Evolutionary conservation across 768 basidiomycete genomes (phyloP).

Genomic region (Boletus insuetus): DNA sequence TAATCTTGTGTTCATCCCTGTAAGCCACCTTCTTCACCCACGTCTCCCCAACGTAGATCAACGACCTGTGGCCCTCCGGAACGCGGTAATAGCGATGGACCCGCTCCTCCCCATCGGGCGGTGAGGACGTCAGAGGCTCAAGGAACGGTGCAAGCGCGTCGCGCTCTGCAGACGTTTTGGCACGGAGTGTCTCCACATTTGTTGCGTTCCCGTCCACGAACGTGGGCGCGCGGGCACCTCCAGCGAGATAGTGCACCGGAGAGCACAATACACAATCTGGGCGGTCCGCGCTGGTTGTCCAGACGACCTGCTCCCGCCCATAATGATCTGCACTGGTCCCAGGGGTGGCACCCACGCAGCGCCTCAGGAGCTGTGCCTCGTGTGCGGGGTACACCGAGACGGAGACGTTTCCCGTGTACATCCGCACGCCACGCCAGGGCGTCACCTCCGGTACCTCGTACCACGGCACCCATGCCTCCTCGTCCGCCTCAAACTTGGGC

Average conservation of each 20-base stretch:
- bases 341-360: background rate
- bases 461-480: background rate
- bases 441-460: background rate
- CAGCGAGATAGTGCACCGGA: background rate
- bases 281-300: too few relatives aligned
- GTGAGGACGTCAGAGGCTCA: background rate
- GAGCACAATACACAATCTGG: background rate
- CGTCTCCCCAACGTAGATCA: slow-evolving; percentile 6
- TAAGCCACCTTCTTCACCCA: background rate
- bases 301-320: background rate
- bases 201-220: background rate
- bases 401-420: background rate
- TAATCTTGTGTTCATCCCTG: background rate
- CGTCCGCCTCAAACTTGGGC: background rate
- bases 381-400: background rate
- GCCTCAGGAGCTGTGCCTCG: background rate
- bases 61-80: background rate
- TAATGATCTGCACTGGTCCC: too few relatives aligned
- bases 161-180: background rate
- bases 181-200: background rate
- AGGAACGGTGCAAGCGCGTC: background rate
- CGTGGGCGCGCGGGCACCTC: background rate
- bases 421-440: background rate
- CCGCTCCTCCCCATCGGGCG: background rate
- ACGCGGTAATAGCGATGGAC: background rate